phyloP scores from a whole-genome alignment of 139 green algal species.

The Chlorella sp. region DNA sequence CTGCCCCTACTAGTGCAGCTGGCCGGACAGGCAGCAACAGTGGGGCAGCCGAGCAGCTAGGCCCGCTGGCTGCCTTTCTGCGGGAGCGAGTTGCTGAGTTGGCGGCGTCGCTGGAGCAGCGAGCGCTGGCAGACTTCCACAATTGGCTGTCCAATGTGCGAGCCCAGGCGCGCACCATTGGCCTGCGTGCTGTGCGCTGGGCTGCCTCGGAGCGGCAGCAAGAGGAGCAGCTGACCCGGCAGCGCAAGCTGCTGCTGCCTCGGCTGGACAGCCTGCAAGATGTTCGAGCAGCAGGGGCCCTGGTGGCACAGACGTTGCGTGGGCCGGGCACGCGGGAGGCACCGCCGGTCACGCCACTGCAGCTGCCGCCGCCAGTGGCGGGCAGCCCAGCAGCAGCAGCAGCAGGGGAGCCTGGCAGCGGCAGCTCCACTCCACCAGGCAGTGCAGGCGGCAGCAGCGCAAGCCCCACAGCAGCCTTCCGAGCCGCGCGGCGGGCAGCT shows the following conservation, averaged over 20 bases:
- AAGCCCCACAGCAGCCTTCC: constrained; percentile 1
- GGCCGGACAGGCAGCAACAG: not conserved
- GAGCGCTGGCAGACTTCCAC: constrained; percentile 75
- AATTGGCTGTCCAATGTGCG: constrained; percentile 73
- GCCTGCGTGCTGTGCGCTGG: constrained; percentile 66
- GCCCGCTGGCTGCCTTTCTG: constrained; percentile 60
- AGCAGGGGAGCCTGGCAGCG: not conserved
- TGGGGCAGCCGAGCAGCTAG: not conserved
- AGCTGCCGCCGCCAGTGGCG: not conserved
- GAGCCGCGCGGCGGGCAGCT: constrained; percentile 1
- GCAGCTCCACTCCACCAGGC: not conserved
- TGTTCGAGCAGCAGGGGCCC: not conserved
- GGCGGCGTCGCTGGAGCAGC: constrained; percentile 57
- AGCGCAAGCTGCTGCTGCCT: constrained; percentile 62
- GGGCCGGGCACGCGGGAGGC: not conserved
- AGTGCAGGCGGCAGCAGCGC: not conserved
- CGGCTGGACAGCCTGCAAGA: not conserved
- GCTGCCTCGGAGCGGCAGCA: constrained; percentile 60
- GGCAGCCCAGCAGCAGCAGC: not conserved
- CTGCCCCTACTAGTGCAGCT: not conserved
- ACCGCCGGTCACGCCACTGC: constrained; percentile 15
- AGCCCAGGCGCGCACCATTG: constrained; percentile 62
- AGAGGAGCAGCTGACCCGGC: constrained; percentile 61
- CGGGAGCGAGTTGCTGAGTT: constrained; percentile 56
- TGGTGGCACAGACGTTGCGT: constrained; percentile 1